Evolutionary conservation across 306 rosid genomes (phyloP), one percentile per base, ranked within the genome.

Genomic region (Corylus avellana): DNA sequence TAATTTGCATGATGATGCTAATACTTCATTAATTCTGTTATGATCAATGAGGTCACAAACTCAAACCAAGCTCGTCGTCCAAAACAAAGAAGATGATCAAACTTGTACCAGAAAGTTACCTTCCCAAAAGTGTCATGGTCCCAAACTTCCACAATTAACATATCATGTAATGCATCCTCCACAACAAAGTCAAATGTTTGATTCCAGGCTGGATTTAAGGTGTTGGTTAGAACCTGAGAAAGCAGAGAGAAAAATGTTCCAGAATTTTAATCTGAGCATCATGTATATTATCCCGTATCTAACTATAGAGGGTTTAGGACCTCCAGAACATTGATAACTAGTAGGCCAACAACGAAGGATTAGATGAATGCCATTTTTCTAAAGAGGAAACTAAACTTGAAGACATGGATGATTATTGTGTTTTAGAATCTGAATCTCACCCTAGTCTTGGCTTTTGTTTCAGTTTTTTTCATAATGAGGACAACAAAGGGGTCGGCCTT

Each of bases 121-220:
- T 95, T 95, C 75, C 96, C 92, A 80, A 95, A 95, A 50, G 96
- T 92, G 87, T 95, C 99, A 70, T 92, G 98, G 79, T 95, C 97
- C 90, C 91, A 95, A 72, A 95, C 92, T 84, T 95, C 98, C 61
- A 90, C 57, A 17, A 87, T 87, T 80, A 95, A 72, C 97, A 95
- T 86, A 56, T 95, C 99, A 70, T 90, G 97, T 70, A 91, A 88
- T 27, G 89, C 97, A 82, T 95, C 98, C 87, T 95, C 98, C 86
- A 95, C 98, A 74, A 95, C 93, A 77, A 95, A 92, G 85, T 95
- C 98, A 71, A 91, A 92, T 56, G 97, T 95, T 88, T 91, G 98
- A 86, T 92, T 95, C 98, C 98, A 95, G 58, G 86, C 88, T 53
- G 98, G 98, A 77, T 92, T 92, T 85, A 95, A 75, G 69, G 88